Base-by-base conservation (phyloP, 2,329 filamentous ascomycete species). In the Davidsoniella eucalypti region DNA sequence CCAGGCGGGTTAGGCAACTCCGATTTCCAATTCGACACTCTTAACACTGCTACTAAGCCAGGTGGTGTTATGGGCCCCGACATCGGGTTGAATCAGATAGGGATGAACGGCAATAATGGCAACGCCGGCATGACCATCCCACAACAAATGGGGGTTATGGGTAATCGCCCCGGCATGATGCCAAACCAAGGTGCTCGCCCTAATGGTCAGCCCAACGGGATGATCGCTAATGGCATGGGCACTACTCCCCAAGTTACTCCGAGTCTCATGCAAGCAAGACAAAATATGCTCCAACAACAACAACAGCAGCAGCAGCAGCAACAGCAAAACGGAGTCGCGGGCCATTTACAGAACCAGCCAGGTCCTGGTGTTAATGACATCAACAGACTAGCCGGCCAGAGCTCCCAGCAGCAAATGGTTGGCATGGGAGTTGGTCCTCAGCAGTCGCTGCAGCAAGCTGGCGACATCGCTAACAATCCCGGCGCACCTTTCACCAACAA, bases 401-500 rank as follows among this genome's bases (percentile, higher is more conserved):
- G 37, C 6, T 4, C 38, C 17, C 47, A 41, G n/a, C 38, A 29
- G 26, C 26, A 42, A 8, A 49, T 42, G 33, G 8, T 49, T 36
- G 39, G 47, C 6, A 21, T 49, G 23, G 23, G 47, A 65, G 18
- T 37, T n/a, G 36, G 42, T 12, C 7, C 62, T 16, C 67, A 68
- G 42, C 49, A 36, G 14, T 16, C 7, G 9, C 16, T 10, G n/a
- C 44, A 51, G n/a, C 49, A 51, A 45, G 4, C 17, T 6, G 39
- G 47, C 26, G 66, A 65, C 42, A 64, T 68, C 52, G 67, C 65
- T 4, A 70, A 70, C 44, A 67, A 61, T 4, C 4, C 26, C 3
- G 68, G 65, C 46, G 62, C 66, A 2, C 68, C 67, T 2, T 76
- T 77, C 57, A 69, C 67, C 14, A 68, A 70, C 51, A 67, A 69